A percentile compares a stretch with the other conserved stretches of the same genome.
Conservation (phyloP, 768 basidiomycete genomes). For the Pulveroboletus sp. region DNA sequence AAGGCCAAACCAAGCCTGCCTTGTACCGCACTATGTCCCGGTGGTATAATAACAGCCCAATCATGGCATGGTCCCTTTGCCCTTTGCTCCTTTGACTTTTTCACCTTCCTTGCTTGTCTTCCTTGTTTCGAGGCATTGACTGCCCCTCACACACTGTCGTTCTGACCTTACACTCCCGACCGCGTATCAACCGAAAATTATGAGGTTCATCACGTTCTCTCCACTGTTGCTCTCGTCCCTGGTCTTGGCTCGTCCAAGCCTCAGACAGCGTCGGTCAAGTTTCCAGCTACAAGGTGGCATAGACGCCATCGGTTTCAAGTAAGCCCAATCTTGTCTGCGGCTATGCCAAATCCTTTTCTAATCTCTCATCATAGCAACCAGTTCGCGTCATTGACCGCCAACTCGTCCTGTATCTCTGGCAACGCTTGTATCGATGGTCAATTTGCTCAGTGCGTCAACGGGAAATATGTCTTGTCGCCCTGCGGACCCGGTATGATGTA, state of each 20-base stretch:
- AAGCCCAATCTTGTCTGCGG: constrained; percentile 5
- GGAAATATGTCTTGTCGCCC: constrained; percentile 31
- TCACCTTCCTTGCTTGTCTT: constrained; percentile 4
- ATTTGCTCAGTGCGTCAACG: constrained; percentile 55
- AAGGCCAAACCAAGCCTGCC: too few species aligned
- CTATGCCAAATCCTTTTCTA: neutral
- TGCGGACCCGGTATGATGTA: constrained; percentile 18
- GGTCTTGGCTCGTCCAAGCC: constrained; percentile 35
- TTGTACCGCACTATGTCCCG: too few species aligned
- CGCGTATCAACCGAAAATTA: constrained; percentile 12
- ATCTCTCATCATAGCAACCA: constrained; percentile 16
- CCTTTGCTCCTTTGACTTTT: neutral
- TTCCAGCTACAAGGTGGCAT: constrained; percentile 38
- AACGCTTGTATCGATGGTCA: constrained; percentile 45
- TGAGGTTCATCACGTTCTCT: constrained; percentile 39
- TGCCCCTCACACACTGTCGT: constrained; percentile 10
- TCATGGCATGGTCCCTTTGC: neutral
- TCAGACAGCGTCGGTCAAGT: constrained; percentile 24
- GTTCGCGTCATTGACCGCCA: constrained; percentile 16
- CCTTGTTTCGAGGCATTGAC: constrained; percentile 20
- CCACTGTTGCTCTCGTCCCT: constrained; percentile 24
- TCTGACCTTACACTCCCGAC: neutral
- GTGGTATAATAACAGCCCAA: constrained; percentile 16
- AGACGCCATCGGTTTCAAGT: constrained; percentile 41
- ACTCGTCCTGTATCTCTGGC: constrained; percentile 35